Evolutionary conservation across 768 basidiomycete genomes (phyloP), one percentile per base, ranked within the genome.

Genomic region (Collybia mongolica): DNA sequence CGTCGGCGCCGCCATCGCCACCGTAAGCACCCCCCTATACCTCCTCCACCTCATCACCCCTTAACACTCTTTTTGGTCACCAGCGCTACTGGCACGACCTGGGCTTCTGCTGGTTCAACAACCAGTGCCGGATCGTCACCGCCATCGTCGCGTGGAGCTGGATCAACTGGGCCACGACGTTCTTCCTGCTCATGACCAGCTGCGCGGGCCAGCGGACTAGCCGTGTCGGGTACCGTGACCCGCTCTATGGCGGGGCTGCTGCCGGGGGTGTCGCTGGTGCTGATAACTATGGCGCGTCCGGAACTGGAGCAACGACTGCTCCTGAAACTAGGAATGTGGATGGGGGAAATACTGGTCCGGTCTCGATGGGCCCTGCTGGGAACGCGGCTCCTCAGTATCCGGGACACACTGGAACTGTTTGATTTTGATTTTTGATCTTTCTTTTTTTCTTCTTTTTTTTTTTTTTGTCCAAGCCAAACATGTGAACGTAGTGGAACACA

Each of bases 101-200:
- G 6, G 70, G 70, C n/a, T 81, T 74, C 62, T 89, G 88, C 65
- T 75, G 79, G 51, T 64, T 65, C 26, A 74, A 64, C 59, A 69
- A 69, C 4, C 60, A 61, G 20, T 90, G 88, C 64, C 77, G 80
- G 14, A 62, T 86, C 45, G 75, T 90, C 20, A 81, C 81, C 4
- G 75, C 80, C 1, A 75, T 89, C 65, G 72, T 87, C 37, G 85
- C 82, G 0, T 85, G 86, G 49, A 71, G 82, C 12, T 90, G 86
- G 85, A 75, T 87, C 23, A 74, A 75, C 53, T 89, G 80, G 76
- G 68, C 75, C 54, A 60, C 81, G 32, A 61, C 75, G 15, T 65
- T 78, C 42, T 69, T 79, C 59, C 69, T 84, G 62, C 56, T 82
- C 46, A 22, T 79, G 54, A 61, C 73, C n/a, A 60, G 74, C 32